Evolutionary conservation across 2,329 filamentous ascomycete genomes (phyloP), one percentile per base, ranked within the genome.

Genomic region (Grosmannia huntii): DNA sequence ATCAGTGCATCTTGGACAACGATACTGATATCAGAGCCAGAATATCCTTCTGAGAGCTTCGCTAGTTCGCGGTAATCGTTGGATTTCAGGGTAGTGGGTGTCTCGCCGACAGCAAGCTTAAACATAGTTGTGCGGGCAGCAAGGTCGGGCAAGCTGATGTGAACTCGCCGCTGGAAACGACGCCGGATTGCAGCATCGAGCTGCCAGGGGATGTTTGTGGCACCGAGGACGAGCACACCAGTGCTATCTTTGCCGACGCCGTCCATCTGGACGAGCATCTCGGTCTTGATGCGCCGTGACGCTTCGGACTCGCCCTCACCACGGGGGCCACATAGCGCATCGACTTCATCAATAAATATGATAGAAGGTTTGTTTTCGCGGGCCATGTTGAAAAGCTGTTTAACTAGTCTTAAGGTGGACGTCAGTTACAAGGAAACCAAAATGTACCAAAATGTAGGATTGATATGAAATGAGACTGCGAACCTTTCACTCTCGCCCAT

Each of bases 401-500:
- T 97, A 59, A 99, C 94, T 65, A 99, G 81, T 67, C 90, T 95
- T 7, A 66, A 53, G 31, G 31, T 25, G 9, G 52, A 5, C 21
- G 19, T 62, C 5, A 71, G 66, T 41, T n/a, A 44, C 4, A n/a
- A n/a, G 19, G 16, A 23, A 21, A n/a, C n/a, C n/a, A n/a, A n/a
- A n/a, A n/a, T n/a, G n/a, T n/a, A 36, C 12, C 16, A 25, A 25
- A 7, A 23, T 21, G 14, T 16, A 12, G 33, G 10, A 51, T 10
- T 46, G 28, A 28, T 19, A 28, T 23, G 3, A 19, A 14, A 31
- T 9, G 12, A 25, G 33, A n/a, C 9, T 11, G 7, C 55, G 54
- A 75, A 95, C 89, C 90, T 84, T 83, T 99, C 94, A 78, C 89
- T 95, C 74, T 99, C 94, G 76, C 94, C 94, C 94, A 99, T 99